Base-by-base conservation (phyloP, 495 filamentous ascomycete genomes). In the Daldinia childiae region DNA sequence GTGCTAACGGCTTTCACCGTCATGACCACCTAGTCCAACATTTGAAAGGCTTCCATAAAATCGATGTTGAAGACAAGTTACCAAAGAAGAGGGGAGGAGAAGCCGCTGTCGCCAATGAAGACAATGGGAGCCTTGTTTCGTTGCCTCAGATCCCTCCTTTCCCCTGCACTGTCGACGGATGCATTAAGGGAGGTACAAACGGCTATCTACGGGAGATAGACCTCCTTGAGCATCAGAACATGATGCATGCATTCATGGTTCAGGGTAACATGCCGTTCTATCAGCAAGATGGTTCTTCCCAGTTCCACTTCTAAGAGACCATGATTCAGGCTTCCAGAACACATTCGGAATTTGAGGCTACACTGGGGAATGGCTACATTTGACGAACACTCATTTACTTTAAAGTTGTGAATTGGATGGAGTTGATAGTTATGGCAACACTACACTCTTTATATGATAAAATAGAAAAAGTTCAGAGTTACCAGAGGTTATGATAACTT, bases 11-110 rank as follows among this genome's bases (percentile, higher is more conserved):
- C 8, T 69, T 69, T 17, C 34, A 6, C 32, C 66, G 66, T 3
- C 41, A 11, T 8, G 66, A 69, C 26, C 39, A 69, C 21, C 60
- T 69, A 0, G 14, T 39, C 4, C 54, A 69, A 27, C 66, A 64
- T 19, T 3, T 55, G 43, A 64, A 39, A 34, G 41, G 14, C 24
- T 29, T 30, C 17, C 54, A 58, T 17, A 51, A 30, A 6, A 29
- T 39, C 30, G n/a, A 50, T 3, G 8, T 5, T 29, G 59, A 32
- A 6, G 30, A 58, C 24, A 32, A 62, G 29, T 34, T 41, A 6
- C 24, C n/a, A 0, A 45, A n/a, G 15, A 14, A 36, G 30, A 32
- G 7, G n/a, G 2, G n/a, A 17, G 39, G 39, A 15, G n/a, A 24
- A 27, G 12, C 8, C 14, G 4, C 17, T 19, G 2, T 19, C 4